Evolutionary conservation across 352 stramenopile genomes (phyloP).

Genomic region (Phytophthora tubulina): DNA sequence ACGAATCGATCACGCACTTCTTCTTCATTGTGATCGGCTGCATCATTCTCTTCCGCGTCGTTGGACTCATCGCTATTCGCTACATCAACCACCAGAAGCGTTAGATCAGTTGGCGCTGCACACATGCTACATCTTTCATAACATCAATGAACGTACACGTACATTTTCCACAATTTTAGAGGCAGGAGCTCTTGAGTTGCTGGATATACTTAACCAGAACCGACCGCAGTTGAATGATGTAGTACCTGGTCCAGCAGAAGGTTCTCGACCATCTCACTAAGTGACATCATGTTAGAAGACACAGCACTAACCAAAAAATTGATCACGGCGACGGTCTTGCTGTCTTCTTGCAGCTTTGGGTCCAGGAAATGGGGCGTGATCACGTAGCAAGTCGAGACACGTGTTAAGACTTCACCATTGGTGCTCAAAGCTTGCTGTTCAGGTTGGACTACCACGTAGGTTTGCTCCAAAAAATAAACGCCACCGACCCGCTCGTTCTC

Average conservation of each 20-base stretch:
- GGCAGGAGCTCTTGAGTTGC: neutral
- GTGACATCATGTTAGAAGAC: slow-evolving; percentile 42
- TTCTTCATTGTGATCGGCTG: slow-evolving; percentile 37
- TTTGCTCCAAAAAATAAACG: slow-evolving; percentile 58
- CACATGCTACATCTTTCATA: slow-evolving; percentile 2
- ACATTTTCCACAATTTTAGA: slow-evolving; percentile 3
- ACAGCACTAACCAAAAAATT: slow-evolving; percentile 49
- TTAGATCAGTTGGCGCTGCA: neutral
- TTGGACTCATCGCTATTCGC: slow-evolving; percentile 33
- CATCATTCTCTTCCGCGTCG: slow-evolving; percentile 39
- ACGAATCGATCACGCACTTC: slow-evolving; percentile 34
- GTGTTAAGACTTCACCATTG: slow-evolving; percentile 35
- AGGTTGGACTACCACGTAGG: slow-evolving; percentile 62
- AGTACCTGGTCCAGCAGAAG: slow-evolving; percentile 39
- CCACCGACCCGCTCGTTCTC: slow-evolving; percentile 46
- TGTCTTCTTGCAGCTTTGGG: slow-evolving; percentile 33
- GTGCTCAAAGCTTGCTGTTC: neutral
- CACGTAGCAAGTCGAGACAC: slow-evolving; percentile 59
- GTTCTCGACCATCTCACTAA: slow-evolving; percentile 56
- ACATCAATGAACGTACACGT: neutral
- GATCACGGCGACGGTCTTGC: slow-evolving; percentile 38
- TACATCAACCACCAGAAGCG: slow-evolving; percentile 46
- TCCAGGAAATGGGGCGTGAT: slow-evolving; percentile 56
- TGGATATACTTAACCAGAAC: too few species aligned
- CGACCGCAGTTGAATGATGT: neutral